phyloP scores from a whole-genome alignment of 108 stramenopile genomes.

The Pseudonitzschia pungens region DNA sequence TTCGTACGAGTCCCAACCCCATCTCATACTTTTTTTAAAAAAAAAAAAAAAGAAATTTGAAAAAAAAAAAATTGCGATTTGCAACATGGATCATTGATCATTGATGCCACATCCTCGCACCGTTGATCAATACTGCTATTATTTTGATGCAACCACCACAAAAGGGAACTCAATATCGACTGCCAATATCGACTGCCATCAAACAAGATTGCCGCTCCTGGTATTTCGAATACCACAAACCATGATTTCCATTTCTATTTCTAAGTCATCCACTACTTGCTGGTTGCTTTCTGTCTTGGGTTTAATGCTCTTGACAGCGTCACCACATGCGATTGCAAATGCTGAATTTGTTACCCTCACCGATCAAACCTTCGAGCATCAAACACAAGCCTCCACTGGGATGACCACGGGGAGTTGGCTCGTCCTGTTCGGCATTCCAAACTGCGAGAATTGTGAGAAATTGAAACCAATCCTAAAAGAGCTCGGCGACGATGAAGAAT shows the following conservation, averaged over 20 bases:
- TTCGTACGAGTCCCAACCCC: too few relatives aligned
- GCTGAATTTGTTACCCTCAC: conserved; percentile 46
- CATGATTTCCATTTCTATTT: not conserved
- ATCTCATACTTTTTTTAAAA: too few relatives aligned
- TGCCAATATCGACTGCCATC: too few relatives aligned
- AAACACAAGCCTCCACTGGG: conserved; percentile 63
- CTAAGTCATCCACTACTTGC: not conserved
- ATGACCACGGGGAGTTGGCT: conserved; percentile 55
- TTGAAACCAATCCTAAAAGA: conserved; percentile 20
- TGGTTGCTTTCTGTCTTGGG: not conserved
- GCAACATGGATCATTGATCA: too few relatives aligned
- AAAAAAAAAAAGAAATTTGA: too few relatives aligned
- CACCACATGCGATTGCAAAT: not conserved
- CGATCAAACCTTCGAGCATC: conserved; percentile 61
- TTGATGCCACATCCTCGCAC: too few relatives aligned
- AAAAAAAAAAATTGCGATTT: too few relatives aligned
- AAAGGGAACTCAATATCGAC: too few relatives aligned
- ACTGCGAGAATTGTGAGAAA: conserved; percentile 15
- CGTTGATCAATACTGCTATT: too few relatives aligned
- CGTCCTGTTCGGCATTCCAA: conserved; percentile 24
- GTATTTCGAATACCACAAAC: not conserved
- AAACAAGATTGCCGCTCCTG: too few relatives aligned
- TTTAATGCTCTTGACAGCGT: not conserved
- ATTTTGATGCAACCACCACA: too few relatives aligned
- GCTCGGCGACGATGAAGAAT: conserved; percentile 13